Evolutionary conservation across 768 basidiomycete genomes (phyloP), one percentile per base, ranked within the genome.

Genomic region (Boletus eberwhitei): DNA sequence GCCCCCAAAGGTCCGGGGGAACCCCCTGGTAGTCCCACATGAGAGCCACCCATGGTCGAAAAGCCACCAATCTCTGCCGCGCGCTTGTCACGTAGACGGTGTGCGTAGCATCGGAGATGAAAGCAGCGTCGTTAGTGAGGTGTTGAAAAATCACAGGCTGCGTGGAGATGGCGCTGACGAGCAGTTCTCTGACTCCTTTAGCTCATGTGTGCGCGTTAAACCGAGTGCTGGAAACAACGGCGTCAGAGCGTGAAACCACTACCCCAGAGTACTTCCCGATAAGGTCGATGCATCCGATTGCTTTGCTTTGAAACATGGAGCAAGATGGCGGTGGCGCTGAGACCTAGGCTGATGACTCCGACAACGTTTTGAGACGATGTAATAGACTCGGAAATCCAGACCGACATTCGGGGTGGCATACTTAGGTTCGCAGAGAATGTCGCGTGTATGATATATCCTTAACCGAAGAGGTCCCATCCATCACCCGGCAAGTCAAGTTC

Each of bases 61-160:
- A 39, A 42, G 21, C 31, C 42, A 50, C n/a, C 41, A 16, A 36
- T 44, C 24, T 36, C 26, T 50, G 54, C 39, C 14, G 57, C 29
- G 42, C 50, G 34, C 41, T 39, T 13, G 55, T 52, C 38, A 40
- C 22, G 19, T 24, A 52, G 49, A 22, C n/a, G 16, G 34, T 24
- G 19, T 55, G 45, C 50, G 49, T 41, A 54, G 39, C 16, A n/a
- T 52, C 65, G 62, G 65, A 64, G 46, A 67, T 67, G 55, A 64
- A 63, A 52, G 36, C 21, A 24, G 42, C 36, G 37, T 43, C 22
- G 22, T 53, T 50, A 39, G 38, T 35, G 44, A 53, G 36, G 38
- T 44, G 19, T 17, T 44, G 43, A 39, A 52, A 43, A 37, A 54
- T 31, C 22, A 48, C 39, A 37, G 32, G 38, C 19, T 35, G 45